These are phyloP conservation scores for Ophryocystis elektroscirrha DNA, from an alignment of 169 alveolate genomes.

Conservation along the genomic window DNA sequence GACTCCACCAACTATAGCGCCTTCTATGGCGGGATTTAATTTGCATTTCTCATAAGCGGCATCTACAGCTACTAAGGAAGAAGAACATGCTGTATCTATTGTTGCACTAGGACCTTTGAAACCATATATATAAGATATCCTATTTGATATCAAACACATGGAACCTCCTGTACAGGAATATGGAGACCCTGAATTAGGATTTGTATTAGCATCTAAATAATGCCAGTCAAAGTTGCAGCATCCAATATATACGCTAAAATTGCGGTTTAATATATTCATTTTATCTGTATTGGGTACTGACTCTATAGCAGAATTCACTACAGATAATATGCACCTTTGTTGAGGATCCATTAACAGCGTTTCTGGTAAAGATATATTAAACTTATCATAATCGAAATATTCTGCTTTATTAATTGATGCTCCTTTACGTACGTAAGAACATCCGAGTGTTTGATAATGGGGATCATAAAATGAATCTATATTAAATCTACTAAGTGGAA, in stretches of 20 bases:
- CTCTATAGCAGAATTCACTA: conserved; percentile 23
- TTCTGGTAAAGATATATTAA: too few relatives aligned
- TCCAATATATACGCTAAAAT: conserved; percentile 29
- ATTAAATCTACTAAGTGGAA: conserved; percentile 29
- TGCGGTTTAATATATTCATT: conserved; percentile 6
- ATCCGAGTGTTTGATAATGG: conserved; percentile 23
- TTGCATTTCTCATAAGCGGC: conserved; percentile 15
- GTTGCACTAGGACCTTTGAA: conserved; percentile 35
- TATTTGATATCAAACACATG: conserved; percentile 23
- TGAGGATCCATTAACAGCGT: conserved; percentile 47
- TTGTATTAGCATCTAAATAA: too few relatives aligned
- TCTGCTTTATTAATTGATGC: too few relatives aligned
- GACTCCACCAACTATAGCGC: conserved; percentile 29
- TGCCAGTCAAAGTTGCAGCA: conserved; percentile 36
- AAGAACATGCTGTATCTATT: conserved; percentile 42
- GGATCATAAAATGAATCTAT: conserved; percentile 21
- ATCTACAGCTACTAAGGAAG: conserved; percentile 35
- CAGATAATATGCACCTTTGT: conserved; percentile 36
- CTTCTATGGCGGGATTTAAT: conserved; percentile 2
- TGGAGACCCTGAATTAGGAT: too few relatives aligned
- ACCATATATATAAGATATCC: conserved; percentile 23
- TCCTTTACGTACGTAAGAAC: conserved; percentile 14
- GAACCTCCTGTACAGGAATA: conserved; percentile 17
- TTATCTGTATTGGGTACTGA: conserved; percentile 13
- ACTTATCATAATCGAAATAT: too few relatives aligned